Conservation (phyloP, 768 basidiomycete species). For the Suillus variegatus region DNA sequence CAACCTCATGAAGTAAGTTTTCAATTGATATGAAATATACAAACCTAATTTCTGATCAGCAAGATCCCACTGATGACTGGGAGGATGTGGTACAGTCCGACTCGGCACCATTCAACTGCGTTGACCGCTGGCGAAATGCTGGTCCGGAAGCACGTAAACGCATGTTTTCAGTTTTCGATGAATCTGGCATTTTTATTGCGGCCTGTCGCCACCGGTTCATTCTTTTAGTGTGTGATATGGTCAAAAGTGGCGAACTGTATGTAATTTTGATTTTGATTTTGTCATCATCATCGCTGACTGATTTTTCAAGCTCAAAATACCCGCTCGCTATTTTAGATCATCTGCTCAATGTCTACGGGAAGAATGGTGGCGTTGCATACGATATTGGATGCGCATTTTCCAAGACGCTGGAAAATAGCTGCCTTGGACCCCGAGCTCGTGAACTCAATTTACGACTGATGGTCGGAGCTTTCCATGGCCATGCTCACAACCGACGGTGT, state of each 20-base stretch:
- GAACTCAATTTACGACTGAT: too few species aligned
- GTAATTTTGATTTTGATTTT: not conserved
- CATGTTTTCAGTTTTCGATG: not conserved
- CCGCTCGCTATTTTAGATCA: too few species aligned
- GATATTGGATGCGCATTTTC: too few species aligned
- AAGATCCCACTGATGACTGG: conserved; percentile 1
- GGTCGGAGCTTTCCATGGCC: too few species aligned
- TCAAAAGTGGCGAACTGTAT: conserved; percentile 1
- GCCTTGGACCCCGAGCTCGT: too few species aligned
- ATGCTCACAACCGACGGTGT: too few species aligned
- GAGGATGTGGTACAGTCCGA: not conserved
- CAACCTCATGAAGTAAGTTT: not conserved
- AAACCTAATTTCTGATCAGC: not conserved
- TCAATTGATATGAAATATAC: not conserved
- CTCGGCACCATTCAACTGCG: not conserved
- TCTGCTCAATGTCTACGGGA: too few species aligned
- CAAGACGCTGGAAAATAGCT: too few species aligned
- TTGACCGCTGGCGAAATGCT: conserved; percentile 4
- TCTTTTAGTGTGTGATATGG: conserved; percentile 1
- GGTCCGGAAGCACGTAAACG: not conserved
- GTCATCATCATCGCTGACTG: not conserved
- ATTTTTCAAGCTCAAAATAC: too few species aligned
- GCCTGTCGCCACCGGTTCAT: not conserved
- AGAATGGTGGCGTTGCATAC: too few species aligned
- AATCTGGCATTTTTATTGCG: not conserved